phyloP scores from a whole-genome alignment of 257 asterid genomes.

The Leonotis leonurus region DNA sequence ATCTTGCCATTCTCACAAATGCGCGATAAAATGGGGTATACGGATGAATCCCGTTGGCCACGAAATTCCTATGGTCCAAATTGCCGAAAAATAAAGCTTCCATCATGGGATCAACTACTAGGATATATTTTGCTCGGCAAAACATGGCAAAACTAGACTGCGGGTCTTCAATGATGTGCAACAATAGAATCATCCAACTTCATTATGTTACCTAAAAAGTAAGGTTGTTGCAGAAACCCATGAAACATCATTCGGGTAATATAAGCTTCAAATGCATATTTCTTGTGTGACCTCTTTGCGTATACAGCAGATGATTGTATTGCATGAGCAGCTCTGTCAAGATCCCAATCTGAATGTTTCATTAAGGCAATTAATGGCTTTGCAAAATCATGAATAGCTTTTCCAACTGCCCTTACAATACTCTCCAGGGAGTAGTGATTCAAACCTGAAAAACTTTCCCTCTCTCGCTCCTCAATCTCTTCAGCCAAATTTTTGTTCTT shows the following conservation, averaged over 20 bases:
- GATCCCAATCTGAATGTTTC: slow-evolving; percentile 77
- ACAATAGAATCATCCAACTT: slow-evolving; percentile 52
- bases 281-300: slow-evolving; percentile 65
- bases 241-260: slow-evolving; percentile 60
- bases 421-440: slow-evolving; percentile 36
- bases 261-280: slow-evolving; percentile 75
- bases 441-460: slow-evolving; percentile 26
- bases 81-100: slow-evolving; percentile 67
- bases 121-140: slow-evolving; percentile 62
- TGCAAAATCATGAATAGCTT: slow-evolving; percentile 68
- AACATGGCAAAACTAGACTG: slow-evolving; percentile 60
- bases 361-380: slow-evolving; percentile 72
- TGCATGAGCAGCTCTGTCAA: slow-evolving; percentile 56
- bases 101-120: slow-evolving; percentile 59
- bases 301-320: slow-evolving; percentile 48
- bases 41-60: slow-evolving; percentile 60
- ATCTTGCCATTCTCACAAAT: slow-evolving; percentile 72
- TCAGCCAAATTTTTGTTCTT: slow-evolving; percentile 36
- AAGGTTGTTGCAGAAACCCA: slow-evolving; percentile 33
- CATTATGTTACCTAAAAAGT: slow-evolving; percentile 27
- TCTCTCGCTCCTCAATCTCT: slow-evolving; percentile 35
- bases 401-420: slow-evolving; percentile 43
- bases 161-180: slow-evolving; percentile 53
- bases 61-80: slow-evolving; percentile 60
- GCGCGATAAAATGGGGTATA: slow-evolving; percentile 58